A percentile compares a stretch with the other conserved stretches of the same genome.
Conservation (phyloP, 2,329 filamentous ascomycete genomes). For the Mariannaea sp. region DNA sequence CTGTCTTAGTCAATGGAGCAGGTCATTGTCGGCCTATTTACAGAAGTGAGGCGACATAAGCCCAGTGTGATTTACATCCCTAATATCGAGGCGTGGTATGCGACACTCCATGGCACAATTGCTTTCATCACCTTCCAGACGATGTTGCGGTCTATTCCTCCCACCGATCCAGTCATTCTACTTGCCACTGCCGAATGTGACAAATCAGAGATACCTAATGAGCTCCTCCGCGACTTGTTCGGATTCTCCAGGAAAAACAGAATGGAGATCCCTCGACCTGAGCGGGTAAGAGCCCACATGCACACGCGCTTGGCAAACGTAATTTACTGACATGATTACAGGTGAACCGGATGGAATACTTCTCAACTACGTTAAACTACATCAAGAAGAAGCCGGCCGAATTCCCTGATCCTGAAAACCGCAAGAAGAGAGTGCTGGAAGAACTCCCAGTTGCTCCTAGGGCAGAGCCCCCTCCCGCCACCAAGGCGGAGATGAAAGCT, state of each 20-base stretch:
- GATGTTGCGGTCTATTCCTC: slow-evolving; percentile 80
- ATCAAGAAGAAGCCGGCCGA: slow-evolving; percentile 79
- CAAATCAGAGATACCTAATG: slow-evolving; percentile 62
- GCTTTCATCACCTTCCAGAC: slow-evolving; percentile 82
- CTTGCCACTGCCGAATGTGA: slow-evolving; percentile 81
- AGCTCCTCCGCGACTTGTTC: slow-evolving; percentile 79
- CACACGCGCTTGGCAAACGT: background rate
- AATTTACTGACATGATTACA: slow-evolving; percentile 35
- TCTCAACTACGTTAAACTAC: slow-evolving; percentile 73
- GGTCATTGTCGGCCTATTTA: slow-evolving; percentile 86
- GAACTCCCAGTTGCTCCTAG: slow-evolving; percentile 75
- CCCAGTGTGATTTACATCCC: slow-evolving; percentile 96
- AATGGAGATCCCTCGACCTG: slow-evolving; percentile 70
- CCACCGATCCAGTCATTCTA: slow-evolving; percentile 87
- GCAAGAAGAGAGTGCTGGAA: slow-evolving; percentile 85
- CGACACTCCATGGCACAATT: slow-evolving; percentile 63
- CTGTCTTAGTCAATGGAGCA: slow-evolving; percentile 72
- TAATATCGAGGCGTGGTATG: slow-evolving; percentile 86
- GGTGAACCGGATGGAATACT: slow-evolving; percentile 77
- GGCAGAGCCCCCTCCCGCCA: slow-evolving; percentile 68
- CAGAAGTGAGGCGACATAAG: slow-evolving; percentile 91
- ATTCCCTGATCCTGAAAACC: slow-evolving; percentile 83
- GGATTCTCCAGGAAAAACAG: slow-evolving; percentile 82
- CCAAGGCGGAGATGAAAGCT: slow-evolving; percentile 79
- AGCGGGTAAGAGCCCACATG: slow-evolving; percentile 55